Conservation (phyloP, 2,329 filamentous ascomycete genomes). For the Chalaropsis ovoidea region DNA sequence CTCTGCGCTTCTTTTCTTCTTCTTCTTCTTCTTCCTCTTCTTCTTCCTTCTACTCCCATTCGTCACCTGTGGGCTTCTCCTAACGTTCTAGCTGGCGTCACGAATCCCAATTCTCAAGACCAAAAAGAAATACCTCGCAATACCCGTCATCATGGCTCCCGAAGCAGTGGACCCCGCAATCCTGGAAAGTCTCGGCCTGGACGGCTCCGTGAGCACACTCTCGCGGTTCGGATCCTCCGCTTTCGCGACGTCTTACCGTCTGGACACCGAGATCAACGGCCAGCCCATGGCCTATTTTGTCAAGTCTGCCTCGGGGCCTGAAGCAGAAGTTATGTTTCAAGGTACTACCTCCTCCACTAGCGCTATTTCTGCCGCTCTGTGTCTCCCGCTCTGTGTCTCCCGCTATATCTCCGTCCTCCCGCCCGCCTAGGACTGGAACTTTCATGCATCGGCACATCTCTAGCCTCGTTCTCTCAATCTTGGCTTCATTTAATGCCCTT, state of each 20-base stretch:
- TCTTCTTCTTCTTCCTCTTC: neutral
- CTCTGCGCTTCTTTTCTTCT: neutral
- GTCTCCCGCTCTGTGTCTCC: neutral
- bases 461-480: neutral
- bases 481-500: neutral
- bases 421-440: neutral
- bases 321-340: constrained; percentile 58
- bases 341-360: constrained; percentile 36
- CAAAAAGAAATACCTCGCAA: neutral
- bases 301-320: constrained; percentile 54
- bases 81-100: neutral
- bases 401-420: neutral
- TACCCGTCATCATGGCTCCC: constrained; percentile 20
- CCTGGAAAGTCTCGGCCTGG: constrained; percentile 48
- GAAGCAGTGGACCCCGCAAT: constrained; percentile 52
- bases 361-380: neutral
- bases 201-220: constrained; percentile 45
- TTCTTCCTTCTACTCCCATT: neutral
- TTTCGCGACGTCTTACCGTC: constrained; percentile 57
- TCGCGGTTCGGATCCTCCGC: constrained; percentile 55
- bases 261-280: constrained; percentile 40
- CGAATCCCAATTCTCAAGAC: neutral
- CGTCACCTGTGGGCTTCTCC: neutral
- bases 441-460: neutral
- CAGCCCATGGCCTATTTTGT: constrained; percentile 54